Base-by-base conservation (phyloP, 805 yeast genomes). In the Maudiozyma turicensis region DNA sequence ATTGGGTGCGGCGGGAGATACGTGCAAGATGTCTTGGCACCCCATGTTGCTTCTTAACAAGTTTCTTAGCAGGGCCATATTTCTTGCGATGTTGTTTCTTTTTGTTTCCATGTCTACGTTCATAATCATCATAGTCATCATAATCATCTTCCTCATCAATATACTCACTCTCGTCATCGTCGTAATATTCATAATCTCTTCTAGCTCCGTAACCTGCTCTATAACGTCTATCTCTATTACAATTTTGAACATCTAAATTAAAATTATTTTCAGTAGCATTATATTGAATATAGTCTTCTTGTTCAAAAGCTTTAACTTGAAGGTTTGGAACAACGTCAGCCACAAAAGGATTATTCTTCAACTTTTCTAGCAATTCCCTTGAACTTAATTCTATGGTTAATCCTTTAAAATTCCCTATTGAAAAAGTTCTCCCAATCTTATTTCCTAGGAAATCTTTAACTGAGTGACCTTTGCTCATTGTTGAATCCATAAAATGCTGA, bases 11-110 rank as follows among this genome's bases (percentile, higher is more conserved):
- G 52, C 80, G 80, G 0, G 88, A 82, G 6, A 84, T 56, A 40
- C 88, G 64, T 0, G 80, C 84, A 50, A 86, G 68, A 58, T 86
- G 93, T 45, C 86, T 65, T 1, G 91, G 91, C 0, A 82, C 81
- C 41, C 67, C 64, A 6, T 51, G 50, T 51, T 77, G 81, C 15
- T 52, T 48, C 33, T 48, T 52, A 13, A 53, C 43, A 35, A 46
- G 7, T 3, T 45, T 20, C 26, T 20, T 20, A 4, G 26, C 26
- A 20, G 26, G 26, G 80, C 84, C 50, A 85, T 68, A 58, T 85
- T 93, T 45, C 86, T 65, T 1, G 91, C 90, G 0, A 82, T 81
- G 42, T 66, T 63, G 7, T 52, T 50, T 51, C 77, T 20, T 20
- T 20, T 81, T n/a, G 50, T 47, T 32, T 46, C 50, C 11, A 52